phyloP scores from a whole-genome alignment of 2,329 filamentous ascomycete genomes.

The Verticillium tricorpus region DNA sequence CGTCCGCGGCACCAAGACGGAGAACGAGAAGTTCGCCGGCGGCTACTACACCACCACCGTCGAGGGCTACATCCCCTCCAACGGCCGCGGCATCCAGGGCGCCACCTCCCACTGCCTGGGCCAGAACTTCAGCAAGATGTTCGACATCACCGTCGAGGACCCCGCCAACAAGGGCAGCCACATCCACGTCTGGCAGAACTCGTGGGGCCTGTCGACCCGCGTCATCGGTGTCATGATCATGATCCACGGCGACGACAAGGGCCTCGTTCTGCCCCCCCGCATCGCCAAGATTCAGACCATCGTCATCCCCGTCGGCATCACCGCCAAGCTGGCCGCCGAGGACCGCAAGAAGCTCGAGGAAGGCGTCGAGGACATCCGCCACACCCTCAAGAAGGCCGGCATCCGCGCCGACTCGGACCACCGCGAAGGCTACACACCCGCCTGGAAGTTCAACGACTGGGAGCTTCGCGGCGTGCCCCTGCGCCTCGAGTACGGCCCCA shows the following conservation, averaged over 20 bases:
- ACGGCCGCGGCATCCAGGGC: slow-evolving; percentile 93
- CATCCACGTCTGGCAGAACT: slow-evolving; percentile 95
- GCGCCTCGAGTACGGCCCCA: slow-evolving; percentile 91
- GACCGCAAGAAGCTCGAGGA: slow-evolving; percentile 72
- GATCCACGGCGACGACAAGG: slow-evolving; percentile 95
- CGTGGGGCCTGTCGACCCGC: slow-evolving; percentile 95
- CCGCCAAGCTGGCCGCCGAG: slow-evolving; percentile 77
- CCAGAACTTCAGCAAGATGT: slow-evolving; percentile 99
- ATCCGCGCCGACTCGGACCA: slow-evolving; percentile 78
- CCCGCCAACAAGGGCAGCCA: slow-evolving; percentile 75
- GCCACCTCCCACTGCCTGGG: slow-evolving; percentile 92
- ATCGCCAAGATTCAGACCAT: slow-evolving; percentile 83
- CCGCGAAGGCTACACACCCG: slow-evolving; percentile 87
- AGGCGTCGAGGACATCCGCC: slow-evolving; percentile 67
- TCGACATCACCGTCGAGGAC: slow-evolving; percentile 95
- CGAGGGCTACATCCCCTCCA: slow-evolving; percentile 93
- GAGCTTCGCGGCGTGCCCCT: slow-evolving; percentile 94
- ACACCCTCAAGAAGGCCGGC: slow-evolving; percentile 64
- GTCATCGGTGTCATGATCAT: slow-evolving; percentile 99
- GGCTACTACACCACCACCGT: slow-evolving; percentile 96
- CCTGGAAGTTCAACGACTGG: slow-evolving; percentile 99
- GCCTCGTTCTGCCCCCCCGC: slow-evolving; percentile 85
- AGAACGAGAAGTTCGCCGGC: slow-evolving; percentile 97
- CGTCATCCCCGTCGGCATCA: slow-evolving; percentile 89
- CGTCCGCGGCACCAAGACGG: slow-evolving; percentile 89